These are phyloP conservation scores for Vitis hybrid DNA, from an alignment of 177 flowering plant species.

Conservation along the genomic window DNA sequence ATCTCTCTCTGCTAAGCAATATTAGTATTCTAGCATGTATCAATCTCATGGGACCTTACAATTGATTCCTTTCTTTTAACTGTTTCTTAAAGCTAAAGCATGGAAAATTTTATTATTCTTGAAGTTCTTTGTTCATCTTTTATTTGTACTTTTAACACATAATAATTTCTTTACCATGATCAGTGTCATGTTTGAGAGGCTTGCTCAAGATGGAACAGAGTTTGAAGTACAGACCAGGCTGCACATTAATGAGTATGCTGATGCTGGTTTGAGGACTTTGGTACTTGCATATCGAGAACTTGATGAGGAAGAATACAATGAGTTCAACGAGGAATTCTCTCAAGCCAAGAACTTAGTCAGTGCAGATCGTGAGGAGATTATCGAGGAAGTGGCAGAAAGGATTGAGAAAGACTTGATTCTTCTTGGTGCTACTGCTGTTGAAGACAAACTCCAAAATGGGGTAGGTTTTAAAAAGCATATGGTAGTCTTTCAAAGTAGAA, in stretches of 20 bases:
- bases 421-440: slow-evolving; percentile 72
- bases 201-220: slow-evolving; percentile 40
- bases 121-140: neutral
- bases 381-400: slow-evolving; percentile 42
- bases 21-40: no score
- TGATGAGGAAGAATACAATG: slow-evolving; percentile 37
- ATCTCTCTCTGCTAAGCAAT: no score
- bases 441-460: slow-evolving; percentile 67
- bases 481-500: neutral
- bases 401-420: slow-evolving; percentile 55
- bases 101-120: neutral
- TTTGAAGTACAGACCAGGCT: slow-evolving; percentile 47
- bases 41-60: no score
- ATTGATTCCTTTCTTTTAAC: no score
- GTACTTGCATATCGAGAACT: slow-evolving; percentile 55
- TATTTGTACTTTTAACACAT: neutral
- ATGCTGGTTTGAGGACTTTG: slow-evolving; percentile 63
- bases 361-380: slow-evolving; percentile 44
- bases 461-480: slow-evolving; percentile 23
- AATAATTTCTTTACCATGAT: neutral
- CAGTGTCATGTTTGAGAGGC: slow-evolving; percentile 64
- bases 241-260: slow-evolving; percentile 57
- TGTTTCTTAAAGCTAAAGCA: neutral
- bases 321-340: slow-evolving; percentile 35
- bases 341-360: slow-evolving; percentile 47